Evolutionary conservation across 768 basidiomycete genomes (phyloP).

Genomic region (Lentinula raphanica): DNA sequence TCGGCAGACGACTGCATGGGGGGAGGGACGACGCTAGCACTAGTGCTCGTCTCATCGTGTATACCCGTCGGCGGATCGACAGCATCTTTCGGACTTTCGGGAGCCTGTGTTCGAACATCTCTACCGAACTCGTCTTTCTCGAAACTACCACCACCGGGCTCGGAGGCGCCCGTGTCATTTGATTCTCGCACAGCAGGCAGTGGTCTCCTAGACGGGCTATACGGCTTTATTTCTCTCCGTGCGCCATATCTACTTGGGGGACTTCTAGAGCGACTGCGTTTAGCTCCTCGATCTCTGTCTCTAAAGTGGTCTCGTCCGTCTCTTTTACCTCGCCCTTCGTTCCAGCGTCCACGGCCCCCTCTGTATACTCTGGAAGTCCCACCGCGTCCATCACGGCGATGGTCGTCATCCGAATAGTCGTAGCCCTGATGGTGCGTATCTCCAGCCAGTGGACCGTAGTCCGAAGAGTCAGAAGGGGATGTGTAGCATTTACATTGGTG

Average conservation of each 20-base stretch:
- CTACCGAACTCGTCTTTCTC: slow-evolving; percentile 85
- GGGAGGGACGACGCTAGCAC: neutral
- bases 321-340: slow-evolving; percentile 32
- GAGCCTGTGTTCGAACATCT: slow-evolving; percentile 61
- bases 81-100: slow-evolving; percentile 18
- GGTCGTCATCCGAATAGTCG: slow-evolving; percentile 44
- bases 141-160: slow-evolving; percentile 20
- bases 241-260: slow-evolving; percentile 54
- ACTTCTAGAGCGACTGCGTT: slow-evolving; percentile 71
- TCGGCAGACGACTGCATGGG: slow-evolving; percentile 21
- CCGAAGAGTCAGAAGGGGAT: slow-evolving; percentile 37
- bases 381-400: slow-evolving; percentile 54
- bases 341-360: slow-evolving; percentile 48
- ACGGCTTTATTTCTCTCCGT: slow-evolving; percentile 39
- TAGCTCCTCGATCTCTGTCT: slow-evolving; percentile 36
- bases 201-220: slow-evolving; percentile 56
- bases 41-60: neutral
- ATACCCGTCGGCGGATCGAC: neutral
- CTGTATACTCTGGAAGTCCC: slow-evolving; percentile 53
- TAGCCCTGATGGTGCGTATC: slow-evolving; percentile 42
- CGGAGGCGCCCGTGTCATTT: slow-evolving; percentile 1
- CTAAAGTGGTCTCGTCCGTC: slow-evolving; percentile 52
- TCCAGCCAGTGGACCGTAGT: slow-evolving; percentile 21
- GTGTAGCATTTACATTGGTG: slow-evolving; percentile 19
- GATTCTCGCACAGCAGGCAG: slow-evolving; percentile 16